Base-by-base conservation (phyloP, 2,329 filamentous ascomycete species). In the Paecilomyces niveus region DNA sequence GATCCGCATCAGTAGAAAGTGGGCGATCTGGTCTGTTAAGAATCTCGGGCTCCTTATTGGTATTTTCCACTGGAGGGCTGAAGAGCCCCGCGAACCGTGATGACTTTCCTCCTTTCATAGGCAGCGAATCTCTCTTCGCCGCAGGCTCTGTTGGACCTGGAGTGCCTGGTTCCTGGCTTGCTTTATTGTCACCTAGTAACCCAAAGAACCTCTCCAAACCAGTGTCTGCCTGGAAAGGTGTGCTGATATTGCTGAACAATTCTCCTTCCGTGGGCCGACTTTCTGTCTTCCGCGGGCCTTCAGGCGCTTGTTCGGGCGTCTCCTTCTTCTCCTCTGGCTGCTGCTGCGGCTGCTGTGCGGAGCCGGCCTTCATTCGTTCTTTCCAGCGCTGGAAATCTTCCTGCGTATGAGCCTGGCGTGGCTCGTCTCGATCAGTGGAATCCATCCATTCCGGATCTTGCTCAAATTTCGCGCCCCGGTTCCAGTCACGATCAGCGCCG, bases 351-450 rank as follows among this genome's bases (percentile, higher is more conserved):
- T 18, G 62, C 29, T 66, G 63, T n/a, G 68, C 63, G 55, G 73
- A 84, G 61, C 84, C 82, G 45, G 86, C 86, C 73, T 89, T 93
- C 91, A 95, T 95, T 63, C 83, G 83, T 66, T 95, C 90, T 81
- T 96, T 96, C 86, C 93, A 97, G 65, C 90, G 90, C 76, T 95
- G 88, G 73, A 97, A 95, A 64, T 97, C 92, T 69, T 95, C 92
- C 67, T 90, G 88, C 0, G 92, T 96, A 66, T 90, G 89, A 4
- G 82, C 83, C 66, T 88, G 85, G 35, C 83, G 78, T 66, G 88
- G 85, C 55, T 90, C 88, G 59, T 88, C 87, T 22, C 81, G 76
- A 52, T 80, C 81, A 15, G 86, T 85, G 59, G 87, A 83, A 69
- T 95, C 91, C 73, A 96, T 81, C 93, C 92, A 96, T 74, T 96